Conservation (phyloP, 225 moss, liverwort and hornwort species). For the Marchantia polymorpha region DNA sequence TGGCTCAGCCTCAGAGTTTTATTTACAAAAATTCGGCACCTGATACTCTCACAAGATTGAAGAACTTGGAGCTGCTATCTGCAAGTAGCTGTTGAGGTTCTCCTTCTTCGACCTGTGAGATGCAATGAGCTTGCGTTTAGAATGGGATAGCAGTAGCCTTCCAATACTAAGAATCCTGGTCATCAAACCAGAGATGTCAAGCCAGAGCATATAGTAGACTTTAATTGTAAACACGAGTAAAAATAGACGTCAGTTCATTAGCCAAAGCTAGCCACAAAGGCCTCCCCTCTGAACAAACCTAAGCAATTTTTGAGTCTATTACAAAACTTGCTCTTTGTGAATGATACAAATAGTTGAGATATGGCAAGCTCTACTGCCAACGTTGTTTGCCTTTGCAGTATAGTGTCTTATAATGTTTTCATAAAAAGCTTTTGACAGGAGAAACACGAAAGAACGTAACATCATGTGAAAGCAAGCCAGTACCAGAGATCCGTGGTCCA, state of each 20-base stretch:
- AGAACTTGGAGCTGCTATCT: constrained; percentile 65
- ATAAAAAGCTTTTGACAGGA: not conserved
- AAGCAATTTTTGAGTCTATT: too few relatives aligned
- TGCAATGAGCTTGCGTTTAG: not conserved
- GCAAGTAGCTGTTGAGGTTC: constrained; percentile 62
- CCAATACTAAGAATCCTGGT: not conserved
- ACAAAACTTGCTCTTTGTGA: too few relatives aligned
- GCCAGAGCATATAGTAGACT: not conserved
- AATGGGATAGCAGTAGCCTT: not conserved
- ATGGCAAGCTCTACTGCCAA: too few relatives aligned
- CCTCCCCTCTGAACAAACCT: not conserved
- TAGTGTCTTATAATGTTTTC: not conserved
- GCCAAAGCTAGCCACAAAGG: not conserved
- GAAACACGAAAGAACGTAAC: not conserved
- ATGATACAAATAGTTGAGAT: too few relatives aligned
- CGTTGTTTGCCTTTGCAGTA: too few relatives aligned
- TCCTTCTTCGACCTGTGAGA: constrained; percentile 76
- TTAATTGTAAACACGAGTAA: not conserved
- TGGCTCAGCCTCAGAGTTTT: not conserved
- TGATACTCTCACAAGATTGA: constrained; percentile 64
- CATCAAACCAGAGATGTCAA: not conserved
- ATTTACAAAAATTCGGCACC: constrained; percentile 32
- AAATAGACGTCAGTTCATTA: not conserved
- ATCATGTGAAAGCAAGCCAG: not conserved
- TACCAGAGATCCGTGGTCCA: constrained; percentile 86